Percentiles rank a stretch among this genome's conserved stretches.
Evolutionary conservation across 2,329 filamentous ascomycete genomes (phyloP).

Genomic region (Colletotrichum cuscutae): DNA sequence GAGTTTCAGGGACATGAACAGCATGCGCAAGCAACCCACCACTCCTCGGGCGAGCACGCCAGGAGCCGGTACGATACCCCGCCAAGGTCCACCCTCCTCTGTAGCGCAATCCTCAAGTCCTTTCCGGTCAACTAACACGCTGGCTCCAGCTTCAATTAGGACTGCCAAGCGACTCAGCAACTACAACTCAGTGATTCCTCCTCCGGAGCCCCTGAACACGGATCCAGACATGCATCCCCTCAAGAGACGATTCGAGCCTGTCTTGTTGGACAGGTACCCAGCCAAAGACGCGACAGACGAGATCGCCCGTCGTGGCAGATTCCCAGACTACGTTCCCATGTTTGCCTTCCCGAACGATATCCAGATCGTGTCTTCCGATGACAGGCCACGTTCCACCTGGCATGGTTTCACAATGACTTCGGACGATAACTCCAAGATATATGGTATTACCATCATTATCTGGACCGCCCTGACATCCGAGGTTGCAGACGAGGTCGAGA

Average conservation of each 20-base stretch:
- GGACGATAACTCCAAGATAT: slow-evolving; percentile 89
- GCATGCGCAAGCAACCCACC: slow-evolving; percentile 86
- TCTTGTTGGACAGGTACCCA: slow-evolving; percentile 94
- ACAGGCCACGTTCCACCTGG: slow-evolving; percentile 95
- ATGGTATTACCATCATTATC: slow-evolving; percentile 90
- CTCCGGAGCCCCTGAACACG: slow-evolving; percentile 87
- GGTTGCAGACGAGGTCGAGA: slow-evolving; percentile 85
- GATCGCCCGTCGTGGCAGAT: slow-evolving; percentile 80
- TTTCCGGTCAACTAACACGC: slow-evolving; percentile 33
- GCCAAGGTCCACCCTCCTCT: slow-evolving; percentile 23
- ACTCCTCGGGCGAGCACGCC: slow-evolving; percentile 46
- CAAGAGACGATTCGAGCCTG: slow-evolving; percentile 92
- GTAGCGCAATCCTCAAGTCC: slow-evolving; percentile 32
- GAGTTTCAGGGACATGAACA: slow-evolving; percentile 95
- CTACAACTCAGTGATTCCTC: slow-evolving; percentile 97
- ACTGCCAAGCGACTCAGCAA: slow-evolving; percentile 92
- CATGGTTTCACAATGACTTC: slow-evolving; percentile 99
- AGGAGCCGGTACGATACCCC: slow-evolving; percentile 31
- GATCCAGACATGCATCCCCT: slow-evolving; percentile 96
- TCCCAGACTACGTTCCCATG: slow-evolving; percentile 99
- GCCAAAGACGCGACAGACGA: slow-evolving; percentile 86
- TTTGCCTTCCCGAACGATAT: slow-evolving; percentile 99
- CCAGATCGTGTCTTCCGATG: slow-evolving; percentile 94
- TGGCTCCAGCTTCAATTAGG: slow-evolving; percentile 66
- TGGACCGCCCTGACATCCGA: slow-evolving; percentile 89